phyloP scores from a whole-genome alignment of 2,329 filamentous ascomycete species.

The Sporothrix dimorphospora region DNA sequence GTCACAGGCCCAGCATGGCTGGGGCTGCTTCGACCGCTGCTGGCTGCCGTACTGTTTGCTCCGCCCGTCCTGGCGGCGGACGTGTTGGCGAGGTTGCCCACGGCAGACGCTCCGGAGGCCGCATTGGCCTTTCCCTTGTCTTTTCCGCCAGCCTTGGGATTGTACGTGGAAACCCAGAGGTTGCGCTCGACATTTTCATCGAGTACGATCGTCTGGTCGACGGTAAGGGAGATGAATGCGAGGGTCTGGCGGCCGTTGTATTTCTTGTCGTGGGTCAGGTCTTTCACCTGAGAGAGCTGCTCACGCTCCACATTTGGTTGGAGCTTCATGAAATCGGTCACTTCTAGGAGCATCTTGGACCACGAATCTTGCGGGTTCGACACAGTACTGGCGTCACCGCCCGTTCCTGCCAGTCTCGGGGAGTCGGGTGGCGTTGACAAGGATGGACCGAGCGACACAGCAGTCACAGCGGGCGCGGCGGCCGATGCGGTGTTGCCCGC shows the following conservation, averaged over 20 bases:
- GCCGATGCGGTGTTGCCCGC: conserved; percentile 34
- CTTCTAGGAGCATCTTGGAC: conserved; percentile 61
- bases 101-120: conserved; percentile 50
- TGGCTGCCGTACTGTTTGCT: conserved; percentile 43
- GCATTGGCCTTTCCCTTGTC: conserved; percentile 37
- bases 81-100: conserved; percentile 64
- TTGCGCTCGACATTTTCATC: conserved; percentile 73
- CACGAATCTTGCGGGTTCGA: conserved; percentile 41
- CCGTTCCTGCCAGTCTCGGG: conserved; percentile 30
- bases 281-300: conserved; percentile 59
- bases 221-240: conserved; percentile 67
- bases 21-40: conserved; percentile 72
- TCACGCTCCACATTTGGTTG: conserved; percentile 67
- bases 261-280: conserved; percentile 72
- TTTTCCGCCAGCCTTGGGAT: conserved; percentile 38
- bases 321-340: conserved; percentile 64
- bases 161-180: conserved; percentile 59
- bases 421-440: conserved; percentile 39
- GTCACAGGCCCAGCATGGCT: conserved; percentile 64
- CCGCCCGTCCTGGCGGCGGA: conserved; percentile 37
- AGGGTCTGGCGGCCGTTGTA: conserved; percentile 76
- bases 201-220: conserved; percentile 76
- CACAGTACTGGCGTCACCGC: conserved; percentile 7
- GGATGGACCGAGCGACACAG: background rate
- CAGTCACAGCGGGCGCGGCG: background rate